Base-by-base conservation (phyloP, 768 basidiomycete genomes). In the Calocybe indica region DNA sequence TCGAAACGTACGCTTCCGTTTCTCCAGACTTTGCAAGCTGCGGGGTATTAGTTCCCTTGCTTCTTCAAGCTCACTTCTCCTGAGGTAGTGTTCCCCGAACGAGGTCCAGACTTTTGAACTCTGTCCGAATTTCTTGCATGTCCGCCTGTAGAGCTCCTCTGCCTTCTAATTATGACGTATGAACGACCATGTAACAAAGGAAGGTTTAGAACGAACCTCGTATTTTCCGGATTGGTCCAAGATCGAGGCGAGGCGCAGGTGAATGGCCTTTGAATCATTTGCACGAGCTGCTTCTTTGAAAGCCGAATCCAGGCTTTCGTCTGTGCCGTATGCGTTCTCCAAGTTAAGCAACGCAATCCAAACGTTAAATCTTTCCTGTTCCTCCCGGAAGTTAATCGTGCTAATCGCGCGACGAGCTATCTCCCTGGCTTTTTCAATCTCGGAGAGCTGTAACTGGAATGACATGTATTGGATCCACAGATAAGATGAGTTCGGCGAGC, bases 401-500 rank as follows among this genome's bases (percentile, higher is more conserved):
- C 79, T 73, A 39, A 97, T 72, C 5, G 93, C 95, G 15, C 90
- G 82, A 45, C 80, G 78, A 40, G 83, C 94, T 44, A 93, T 83
- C 61, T 88, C 84, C 38, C 92, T 79, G 10, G 95, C 96, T 65
- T 94, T 96, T 58, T 93, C 94, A 47, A 96, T 72, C 67, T 99
- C 95, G 30, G 94, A 91, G n/a, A 99, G 78, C 55, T 92, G 92
- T 8, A 98, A 73, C 58, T 94, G 92, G 80, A 97, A 95, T 7
- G 96, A 95, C 92, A 99, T 98, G 65, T 93, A 99, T 64, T 97
- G 94, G 49, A 99, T 85, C 96, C 96, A 99, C 32, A 98, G 76
- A 67, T 88, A 96, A 0, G 96, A 98, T 6, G 94, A 98, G 62
- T 96, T 92, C 1, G 96, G 95, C 0, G 95, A 93, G 29, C 91